Conservation (phyloP, 257 asterid species). For the Euphrasia confusa region DNA sequence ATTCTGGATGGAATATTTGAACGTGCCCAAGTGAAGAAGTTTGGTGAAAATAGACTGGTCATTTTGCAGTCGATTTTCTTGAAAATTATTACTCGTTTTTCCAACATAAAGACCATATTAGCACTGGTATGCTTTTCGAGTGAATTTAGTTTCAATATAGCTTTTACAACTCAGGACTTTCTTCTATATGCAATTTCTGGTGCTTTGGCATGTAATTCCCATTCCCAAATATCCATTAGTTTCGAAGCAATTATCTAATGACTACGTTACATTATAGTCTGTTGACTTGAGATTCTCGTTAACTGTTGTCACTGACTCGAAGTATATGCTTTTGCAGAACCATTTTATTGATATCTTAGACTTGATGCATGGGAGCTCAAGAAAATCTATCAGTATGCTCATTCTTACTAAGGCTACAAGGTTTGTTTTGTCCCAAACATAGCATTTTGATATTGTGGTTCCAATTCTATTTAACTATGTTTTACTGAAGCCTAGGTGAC, state of each 20-base stretch:
- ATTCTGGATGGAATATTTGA: slow-evolving; percentile 62
- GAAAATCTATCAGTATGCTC: slow-evolving; percentile 50
- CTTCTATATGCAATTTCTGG: slow-evolving; percentile 15
- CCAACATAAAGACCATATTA: slow-evolving; percentile 46
- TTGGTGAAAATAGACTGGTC: slow-evolving; percentile 51
- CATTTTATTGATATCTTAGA: slow-evolving; percentile 76
- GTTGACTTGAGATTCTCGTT: slow-evolving; percentile 19
- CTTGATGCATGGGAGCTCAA: slow-evolving; percentile 68
- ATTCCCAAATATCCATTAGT: background rate
- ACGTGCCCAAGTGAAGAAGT: slow-evolving; percentile 35
- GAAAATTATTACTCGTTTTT: slow-evolving; percentile 56
- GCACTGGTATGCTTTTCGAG: slow-evolving; percentile 50
- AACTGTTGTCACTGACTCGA: slow-evolving; percentile 22
- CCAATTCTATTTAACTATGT: slow-evolving; percentile 5
- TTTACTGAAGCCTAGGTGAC: slow-evolving; percentile 19
- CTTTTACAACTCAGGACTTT: slow-evolving; percentile 12
- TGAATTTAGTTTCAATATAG: slow-evolving; percentile 14
- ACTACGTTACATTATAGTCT: slow-evolving; percentile 1
- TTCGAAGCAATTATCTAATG: background rate
- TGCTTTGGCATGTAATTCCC: slow-evolving; percentile 15
- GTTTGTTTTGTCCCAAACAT: slow-evolving; percentile 28
- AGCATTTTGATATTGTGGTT: slow-evolving; percentile 8
- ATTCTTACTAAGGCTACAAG: slow-evolving; percentile 64
- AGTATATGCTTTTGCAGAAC: slow-evolving; percentile 49
- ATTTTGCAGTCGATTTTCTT: slow-evolving; percentile 62